Conservation (phyloP, 2,329 filamentous ascomycete genomes). For the Arthrobotrys entomopaga region DNA sequence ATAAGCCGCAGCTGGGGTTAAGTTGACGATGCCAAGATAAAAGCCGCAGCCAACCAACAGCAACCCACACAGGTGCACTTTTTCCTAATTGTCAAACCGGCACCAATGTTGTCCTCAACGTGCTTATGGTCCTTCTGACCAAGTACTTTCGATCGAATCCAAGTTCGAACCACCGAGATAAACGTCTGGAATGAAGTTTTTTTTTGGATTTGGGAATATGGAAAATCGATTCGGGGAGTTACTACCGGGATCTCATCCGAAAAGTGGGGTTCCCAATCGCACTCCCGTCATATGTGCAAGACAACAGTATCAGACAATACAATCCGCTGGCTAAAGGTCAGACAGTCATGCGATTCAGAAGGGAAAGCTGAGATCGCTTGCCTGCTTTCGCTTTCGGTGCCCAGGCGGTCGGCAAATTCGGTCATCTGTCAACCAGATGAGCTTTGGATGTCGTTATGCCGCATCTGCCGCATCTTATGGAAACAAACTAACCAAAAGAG, state of each 20-base stretch:
- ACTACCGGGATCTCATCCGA: constrained; percentile 38
- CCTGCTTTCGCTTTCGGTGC: background rate
- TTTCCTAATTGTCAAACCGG: constrained; percentile 8
- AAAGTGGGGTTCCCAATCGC: constrained; percentile 42
- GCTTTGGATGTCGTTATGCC: constrained; percentile 6
- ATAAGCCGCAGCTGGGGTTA: constrained; percentile 50
- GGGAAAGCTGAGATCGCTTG: background rate
- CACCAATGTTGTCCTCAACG: background rate
- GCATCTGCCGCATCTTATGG: constrained; percentile 2
- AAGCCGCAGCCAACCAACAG: constrained; percentile 27
- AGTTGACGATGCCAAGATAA: constrained; percentile 37
- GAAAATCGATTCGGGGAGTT: background rate
- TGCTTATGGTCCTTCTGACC: background rate
- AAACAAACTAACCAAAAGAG: background rate
- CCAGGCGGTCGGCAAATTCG: constrained; percentile 13
- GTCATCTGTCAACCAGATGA: background rate
- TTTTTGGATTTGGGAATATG: too few species aligned
- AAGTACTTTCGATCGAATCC: background rate
- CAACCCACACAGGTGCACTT: constrained; percentile 16
- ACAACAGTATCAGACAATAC: too few species aligned
- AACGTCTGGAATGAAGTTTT: too few species aligned
- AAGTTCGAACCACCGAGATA: too few species aligned
- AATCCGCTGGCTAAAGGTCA: background rate
- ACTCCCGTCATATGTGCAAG: too few species aligned
- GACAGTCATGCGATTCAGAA: background rate